phyloP scores from a whole-genome alignment of 1,139 yeast genomes.

The Geotrichum histeridarum region DNA sequence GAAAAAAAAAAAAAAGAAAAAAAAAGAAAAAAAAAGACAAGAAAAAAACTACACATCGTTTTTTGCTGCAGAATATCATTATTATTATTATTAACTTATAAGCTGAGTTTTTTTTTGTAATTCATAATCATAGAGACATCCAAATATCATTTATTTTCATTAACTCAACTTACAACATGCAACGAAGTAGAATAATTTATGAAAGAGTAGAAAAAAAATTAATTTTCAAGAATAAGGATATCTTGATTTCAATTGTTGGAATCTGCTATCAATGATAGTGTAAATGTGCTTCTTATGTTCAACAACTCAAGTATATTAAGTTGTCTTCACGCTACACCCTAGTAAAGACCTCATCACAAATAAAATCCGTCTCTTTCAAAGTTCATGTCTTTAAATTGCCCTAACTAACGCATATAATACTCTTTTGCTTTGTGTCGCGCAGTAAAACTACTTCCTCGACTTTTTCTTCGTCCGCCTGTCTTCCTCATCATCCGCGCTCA shows the following conservation, averaged over 20 bases:
- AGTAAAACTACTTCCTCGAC: constrained; percentile 21
- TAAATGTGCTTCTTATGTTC: too few species aligned
- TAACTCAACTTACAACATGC: too few species aligned
- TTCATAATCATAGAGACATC: neutral
- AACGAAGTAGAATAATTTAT: too few species aligned
- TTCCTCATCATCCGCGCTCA: constrained; percentile 26
- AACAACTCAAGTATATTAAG: too few species aligned
- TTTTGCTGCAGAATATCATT: neutral
- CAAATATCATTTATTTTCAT: neutral
- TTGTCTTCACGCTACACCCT: too few species aligned
- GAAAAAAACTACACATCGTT: neutral
- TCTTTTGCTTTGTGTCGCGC: neutral
- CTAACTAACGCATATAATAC: neutral
- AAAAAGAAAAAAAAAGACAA: too few species aligned
- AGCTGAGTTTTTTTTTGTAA: neutral
- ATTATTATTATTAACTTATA: neutral
- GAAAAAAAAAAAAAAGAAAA: too few species aligned
- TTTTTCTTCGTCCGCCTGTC: constrained; percentile 36
- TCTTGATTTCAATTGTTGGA: neutral
- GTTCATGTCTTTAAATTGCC: neutral
- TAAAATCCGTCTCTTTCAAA: too few species aligned
- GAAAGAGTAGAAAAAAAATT: too few species aligned
- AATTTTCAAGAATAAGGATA: neutral
- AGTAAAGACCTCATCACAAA: too few species aligned
- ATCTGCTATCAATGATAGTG: neutral